Evolutionary conservation across 108 stramenopile genomes (phyloP).

Genomic region (Skeletonema potamos): DNA sequence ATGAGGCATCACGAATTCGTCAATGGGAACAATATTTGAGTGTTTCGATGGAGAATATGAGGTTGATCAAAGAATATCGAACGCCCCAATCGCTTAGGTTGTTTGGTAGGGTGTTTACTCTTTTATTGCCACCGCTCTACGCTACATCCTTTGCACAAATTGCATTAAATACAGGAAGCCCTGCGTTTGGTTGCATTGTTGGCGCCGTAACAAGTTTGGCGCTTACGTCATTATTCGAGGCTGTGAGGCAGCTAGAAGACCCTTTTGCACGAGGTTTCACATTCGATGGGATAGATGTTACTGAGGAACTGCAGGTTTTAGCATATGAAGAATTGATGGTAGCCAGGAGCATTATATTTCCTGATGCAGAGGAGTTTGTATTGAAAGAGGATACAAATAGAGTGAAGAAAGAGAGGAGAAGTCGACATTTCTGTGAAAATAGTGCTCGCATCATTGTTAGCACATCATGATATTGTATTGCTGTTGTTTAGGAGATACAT

Average conservation of each 20-base stretch:
- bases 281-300: constrained; percentile 69
- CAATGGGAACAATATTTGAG: constrained; percentile 55
- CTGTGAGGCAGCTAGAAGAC: constrained; percentile 41
- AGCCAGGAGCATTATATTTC: constrained; percentile 33
- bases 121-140: constrained; percentile 60
- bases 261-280: constrained; percentile 50
- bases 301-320: constrained; percentile 45
- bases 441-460: neutral
- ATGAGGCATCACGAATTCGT: constrained; percentile 52
- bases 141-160: constrained; percentile 67
- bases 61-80: constrained; percentile 61
- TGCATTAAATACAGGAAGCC: constrained; percentile 56
- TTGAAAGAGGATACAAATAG: constrained; percentile 14
- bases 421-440: neutral
- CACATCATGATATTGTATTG: neutral
- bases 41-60: constrained; percentile 47
- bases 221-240: constrained; percentile 41
- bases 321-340: constrained; percentile 49
- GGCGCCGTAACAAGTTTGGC: constrained; percentile 60
- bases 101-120: constrained; percentile 56
- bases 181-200: constrained; percentile 60
- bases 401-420: neutral
- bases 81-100: constrained; percentile 62
- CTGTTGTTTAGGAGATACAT: too few relatives aligned
- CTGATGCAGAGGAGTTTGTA: constrained; percentile 35